phyloP scores from a whole-genome alignment of 345 rosid genomes.

The Adansonia digitata region DNA sequence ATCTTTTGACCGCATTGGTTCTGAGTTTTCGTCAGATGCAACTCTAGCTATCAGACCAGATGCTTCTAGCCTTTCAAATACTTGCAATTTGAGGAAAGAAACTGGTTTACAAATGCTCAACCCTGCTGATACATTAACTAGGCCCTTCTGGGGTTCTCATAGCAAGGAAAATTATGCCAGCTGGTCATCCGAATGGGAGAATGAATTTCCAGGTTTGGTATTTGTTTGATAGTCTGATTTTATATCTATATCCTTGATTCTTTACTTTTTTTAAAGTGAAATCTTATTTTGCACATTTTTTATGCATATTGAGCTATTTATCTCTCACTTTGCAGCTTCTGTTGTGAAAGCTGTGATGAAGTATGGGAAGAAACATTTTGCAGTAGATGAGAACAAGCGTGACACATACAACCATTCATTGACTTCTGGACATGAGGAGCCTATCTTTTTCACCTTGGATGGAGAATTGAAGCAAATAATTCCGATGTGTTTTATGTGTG shows the following conservation, averaged over 20 bases:
- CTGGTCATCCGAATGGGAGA: slow-evolving; percentile 76
- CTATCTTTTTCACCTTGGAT: slow-evolving; percentile 43
- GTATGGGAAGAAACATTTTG: slow-evolving; percentile 75
- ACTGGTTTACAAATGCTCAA: slow-evolving; percentile 39
- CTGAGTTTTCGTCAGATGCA: slow-evolving; percentile 62
- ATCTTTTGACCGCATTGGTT: slow-evolving; percentile 45
- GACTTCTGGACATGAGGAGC: slow-evolving; percentile 37
- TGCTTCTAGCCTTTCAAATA: slow-evolving; percentile 34
- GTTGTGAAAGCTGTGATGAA: slow-evolving; percentile 79
- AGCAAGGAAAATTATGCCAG: slow-evolving; percentile 46
- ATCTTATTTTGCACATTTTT: neutral
- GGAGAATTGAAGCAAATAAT: slow-evolving; percentile 63
- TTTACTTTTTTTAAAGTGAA: neutral
- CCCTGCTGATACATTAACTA: slow-evolving; percentile 48
- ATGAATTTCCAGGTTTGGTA: slow-evolving; percentile 76
- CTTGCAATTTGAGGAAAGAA: slow-evolving; percentile 65
- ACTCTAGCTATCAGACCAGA: slow-evolving; percentile 61
- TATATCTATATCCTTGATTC: neutral
- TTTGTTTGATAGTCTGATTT: neutral
- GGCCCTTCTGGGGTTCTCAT: slow-evolving; percentile 40
- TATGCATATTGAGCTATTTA: slow-evolving; percentile 9
- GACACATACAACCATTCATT: slow-evolving; percentile 52
- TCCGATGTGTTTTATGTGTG: slow-evolving; percentile 45
- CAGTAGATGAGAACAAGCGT: slow-evolving; percentile 75
- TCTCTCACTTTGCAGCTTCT: slow-evolving; percentile 58